These are phyloP conservation scores for Candida oleophila DNA, from an alignment of 805 yeast species.

Conservation along the genomic window DNA sequence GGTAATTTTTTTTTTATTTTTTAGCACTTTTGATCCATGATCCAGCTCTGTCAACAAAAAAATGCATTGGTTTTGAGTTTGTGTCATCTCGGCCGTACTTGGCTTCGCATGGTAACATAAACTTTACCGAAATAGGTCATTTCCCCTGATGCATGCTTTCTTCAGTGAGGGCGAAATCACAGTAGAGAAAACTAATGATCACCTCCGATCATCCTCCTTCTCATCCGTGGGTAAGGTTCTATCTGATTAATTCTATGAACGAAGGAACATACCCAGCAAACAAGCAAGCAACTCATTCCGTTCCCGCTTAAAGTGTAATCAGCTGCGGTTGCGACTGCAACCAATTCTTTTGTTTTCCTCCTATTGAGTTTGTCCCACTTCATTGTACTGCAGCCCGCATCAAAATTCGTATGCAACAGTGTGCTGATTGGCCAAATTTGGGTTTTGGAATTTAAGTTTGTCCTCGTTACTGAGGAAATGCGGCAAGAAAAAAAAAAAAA, in stretches of 20 bases:
- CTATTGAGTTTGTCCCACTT: background rate
- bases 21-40: background rate
- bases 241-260: no score
- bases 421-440: background rate
- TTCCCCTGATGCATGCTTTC: background rate
- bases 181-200: no score
- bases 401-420: background rate
- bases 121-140: background rate
- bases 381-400: background rate
- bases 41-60: background rate
- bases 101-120: background rate
- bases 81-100: no score
- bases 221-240: no score
- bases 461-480: background rate
- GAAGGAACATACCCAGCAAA: no score
- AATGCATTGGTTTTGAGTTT: no score
- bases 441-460: background rate
- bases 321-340: background rate
- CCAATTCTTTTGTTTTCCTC: background rate
- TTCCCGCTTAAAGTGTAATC: background rate
- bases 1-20: background rate
- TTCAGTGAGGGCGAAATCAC: background rate
- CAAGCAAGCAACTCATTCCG: no score
- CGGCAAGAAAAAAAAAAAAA: background rate
- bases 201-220: no score